Evolutionary conservation across 148 eudicot species (phyloP), one percentile per base, ranked within the genome.

Genomic region (Heliosperma pusillum): DNA sequence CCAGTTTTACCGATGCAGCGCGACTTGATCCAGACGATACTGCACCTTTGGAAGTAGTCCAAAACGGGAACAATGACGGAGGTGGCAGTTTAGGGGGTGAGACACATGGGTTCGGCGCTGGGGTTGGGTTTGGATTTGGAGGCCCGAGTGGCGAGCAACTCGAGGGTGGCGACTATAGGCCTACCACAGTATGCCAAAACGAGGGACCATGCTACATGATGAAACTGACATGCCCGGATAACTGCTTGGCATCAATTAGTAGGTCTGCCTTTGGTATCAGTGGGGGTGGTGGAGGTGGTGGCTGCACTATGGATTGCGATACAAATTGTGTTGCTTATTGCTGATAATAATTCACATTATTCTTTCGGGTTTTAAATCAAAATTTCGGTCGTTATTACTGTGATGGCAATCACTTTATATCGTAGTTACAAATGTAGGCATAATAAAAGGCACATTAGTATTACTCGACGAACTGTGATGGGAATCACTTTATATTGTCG

Each of bases 211-310:
- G 98, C 71, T 86, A 85, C 71, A 72, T 71, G 79, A 91, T 89
- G 80, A 94, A 87, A 87, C 81, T 94, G 70, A 85, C 55, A 20
- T 94, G 98, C 64, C 98, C 98, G 8, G 82, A 91, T 3, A 90
- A 91, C 87, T 94, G 98, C 40, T 90, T 88, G 80, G 68, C 73
- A 67, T 86, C 96, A 1, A 90, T 75, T 76, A 85, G 93, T 77
- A 76, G 82, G 60, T 86, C 96, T 27, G 98, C 97, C 2, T 86
- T 91, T 74, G 91, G 92, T 10, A 84, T 74, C 47, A 93, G 97
- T 10, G 66, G 24, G 3, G 97, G 98, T 10, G 98, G 98, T 6
- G 97, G 98, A 0, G 93, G 98, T 13, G 98, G 98, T 4, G 96
- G 98, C 2, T 94, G 98, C 86, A 85, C 89, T 80, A 80, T 91